phyloP scores from a whole-genome alignment of 2,329 filamentous ascomycete genomes.

The Claviceps sp. region DNA sequence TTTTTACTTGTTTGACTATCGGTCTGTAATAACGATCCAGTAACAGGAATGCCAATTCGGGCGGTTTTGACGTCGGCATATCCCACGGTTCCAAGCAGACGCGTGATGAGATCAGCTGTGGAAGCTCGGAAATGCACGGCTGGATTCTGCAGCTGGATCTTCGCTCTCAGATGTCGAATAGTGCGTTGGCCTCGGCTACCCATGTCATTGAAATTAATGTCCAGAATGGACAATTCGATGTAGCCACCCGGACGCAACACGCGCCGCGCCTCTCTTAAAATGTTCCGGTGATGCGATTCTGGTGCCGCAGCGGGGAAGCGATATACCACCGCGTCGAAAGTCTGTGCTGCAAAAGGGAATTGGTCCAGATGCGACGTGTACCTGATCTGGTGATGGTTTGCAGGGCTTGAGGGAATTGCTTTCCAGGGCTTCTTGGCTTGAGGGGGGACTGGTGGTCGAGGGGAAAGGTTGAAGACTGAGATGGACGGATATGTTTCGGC shows the following conservation, averaged over 20 bases:
- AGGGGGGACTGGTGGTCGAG: conserved; percentile 36
- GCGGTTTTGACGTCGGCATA: conserved; percentile 64
- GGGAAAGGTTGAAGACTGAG: conserved; percentile 64
- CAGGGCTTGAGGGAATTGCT: conserved; percentile 41
- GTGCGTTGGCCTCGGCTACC: conserved; percentile 55
- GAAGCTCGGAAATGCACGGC: conserved; percentile 44
- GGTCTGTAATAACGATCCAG: conserved; percentile 30
- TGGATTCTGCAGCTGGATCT: conserved; percentile 46
- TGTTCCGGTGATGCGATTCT: conserved; percentile 54
- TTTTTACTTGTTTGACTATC: conserved; percentile 8
- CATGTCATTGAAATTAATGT: conserved; percentile 74
- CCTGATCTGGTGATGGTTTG: conserved; percentile 65
- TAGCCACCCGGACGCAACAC: conserved; percentile 67
- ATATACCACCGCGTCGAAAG: conserved; percentile 63
- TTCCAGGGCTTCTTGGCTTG: conserved; percentile 28
- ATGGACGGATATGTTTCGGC: conserved; percentile 65
- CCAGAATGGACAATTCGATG: conserved; percentile 66
- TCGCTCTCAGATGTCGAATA: conserved; percentile 58
- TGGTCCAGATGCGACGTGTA: conserved; percentile 48
- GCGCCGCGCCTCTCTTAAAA: conserved; percentile 62
- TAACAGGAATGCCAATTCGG: conserved; percentile 64
- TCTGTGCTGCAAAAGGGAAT: conserved; percentile 64
- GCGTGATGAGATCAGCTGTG: conserved; percentile 47
- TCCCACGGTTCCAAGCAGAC: conserved; percentile 52
- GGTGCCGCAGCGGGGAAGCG: conserved; percentile 61